These are phyloP conservation scores for Ramaria sp. DNA, from an alignment of 768 basidiomycete species.

Conservation along the genomic window DNA sequence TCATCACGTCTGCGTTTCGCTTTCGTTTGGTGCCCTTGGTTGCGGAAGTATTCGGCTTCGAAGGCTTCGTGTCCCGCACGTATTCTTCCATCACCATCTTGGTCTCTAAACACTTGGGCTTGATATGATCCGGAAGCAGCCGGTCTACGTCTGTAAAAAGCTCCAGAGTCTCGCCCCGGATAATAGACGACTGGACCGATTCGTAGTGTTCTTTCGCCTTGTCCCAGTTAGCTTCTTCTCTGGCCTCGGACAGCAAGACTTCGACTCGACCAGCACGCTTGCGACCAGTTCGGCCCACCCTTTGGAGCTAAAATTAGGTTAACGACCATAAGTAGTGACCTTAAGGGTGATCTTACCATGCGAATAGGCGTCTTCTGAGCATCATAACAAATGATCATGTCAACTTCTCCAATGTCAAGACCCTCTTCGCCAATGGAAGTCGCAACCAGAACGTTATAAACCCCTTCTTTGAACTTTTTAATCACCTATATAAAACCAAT, in stretches of 20 bases:
- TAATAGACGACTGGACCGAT: constrained; percentile 81
- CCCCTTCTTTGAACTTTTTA: constrained; percentile 73
- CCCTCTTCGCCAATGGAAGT: constrained; percentile 98
- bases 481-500: constrained; percentile 51
- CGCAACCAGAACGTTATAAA: constrained; percentile 86
- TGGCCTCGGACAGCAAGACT: constrained; percentile 78
- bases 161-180: constrained; percentile 77
- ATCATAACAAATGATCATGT: constrained; percentile 93
- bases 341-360: constrained; percentile 48
- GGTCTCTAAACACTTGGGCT: constrained; percentile 71
- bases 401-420: constrained; percentile 95
- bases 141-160: constrained; percentile 89
- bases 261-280: constrained; percentile 86
- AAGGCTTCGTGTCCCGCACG: constrained; percentile 32
- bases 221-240: constrained; percentile 86
- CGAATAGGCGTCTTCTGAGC: constrained; percentile 93
- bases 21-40: constrained; percentile 47
- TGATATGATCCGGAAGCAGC: constrained; percentile 65
- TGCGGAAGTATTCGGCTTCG: constrained; percentile 17
- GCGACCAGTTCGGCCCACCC: constrained; percentile 90
- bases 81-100: constrained; percentile 74
- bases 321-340: not conserved
- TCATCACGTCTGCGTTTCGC: constrained; percentile 49
- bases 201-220: constrained; percentile 79
- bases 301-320: constrained; percentile 60